Evolutionary conservation across 2,329 filamentous ascomycete genomes (phyloP), one percentile per base, ranked within the genome.

Genomic region (Exutisphaerella laricina): DNA sequence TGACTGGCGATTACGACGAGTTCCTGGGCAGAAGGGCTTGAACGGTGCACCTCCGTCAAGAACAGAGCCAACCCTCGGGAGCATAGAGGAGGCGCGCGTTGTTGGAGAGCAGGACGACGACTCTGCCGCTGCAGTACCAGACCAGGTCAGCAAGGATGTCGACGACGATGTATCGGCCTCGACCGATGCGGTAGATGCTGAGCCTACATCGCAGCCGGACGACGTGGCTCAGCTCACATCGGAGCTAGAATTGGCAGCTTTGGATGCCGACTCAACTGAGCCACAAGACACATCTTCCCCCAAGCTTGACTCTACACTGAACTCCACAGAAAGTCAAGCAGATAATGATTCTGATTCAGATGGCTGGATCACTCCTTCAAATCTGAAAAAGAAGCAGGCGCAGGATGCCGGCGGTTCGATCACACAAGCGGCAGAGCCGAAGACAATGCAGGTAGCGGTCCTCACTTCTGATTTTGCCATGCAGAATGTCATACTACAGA

Each of bases 401-500:
- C 77, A 80, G 61, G 82, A 90, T 55, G 67, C 72, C 14, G 57
- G 58, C 36, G 63, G 66, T 18, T 66, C 70, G 16, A 68, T 67
- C 4, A 65, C 71, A 1, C 64, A 70, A 36, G 45, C 53, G 12
- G 63, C 74, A 1, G 72, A 78, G 41, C 73, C 78, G 25, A 77
- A 78, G 49, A 79, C 78, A 9, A 83, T 96, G 55, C 83, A 94
- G 66, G 87, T 86, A 12, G 90, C 88, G n/a, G 82, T 90, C 32
- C 83, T 97, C 60, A 97, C 92, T 1, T 88, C 85, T 43, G 92
- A 98, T 71, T 97, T 86, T 67, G 90, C 92, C 42, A 94, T 98
- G 87, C 90, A 97, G 70, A 97, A 97, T 63, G 88, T 97, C 5
- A 78, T 92, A 2, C 76, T 98, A 4, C 87, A 94, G 56, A 94